A percentile compares a stretch with the other conserved stretches of the same genome.
Conservation (phyloP, 495 filamentous ascomycete genomes). For the Penicillium mononematosum region DNA sequence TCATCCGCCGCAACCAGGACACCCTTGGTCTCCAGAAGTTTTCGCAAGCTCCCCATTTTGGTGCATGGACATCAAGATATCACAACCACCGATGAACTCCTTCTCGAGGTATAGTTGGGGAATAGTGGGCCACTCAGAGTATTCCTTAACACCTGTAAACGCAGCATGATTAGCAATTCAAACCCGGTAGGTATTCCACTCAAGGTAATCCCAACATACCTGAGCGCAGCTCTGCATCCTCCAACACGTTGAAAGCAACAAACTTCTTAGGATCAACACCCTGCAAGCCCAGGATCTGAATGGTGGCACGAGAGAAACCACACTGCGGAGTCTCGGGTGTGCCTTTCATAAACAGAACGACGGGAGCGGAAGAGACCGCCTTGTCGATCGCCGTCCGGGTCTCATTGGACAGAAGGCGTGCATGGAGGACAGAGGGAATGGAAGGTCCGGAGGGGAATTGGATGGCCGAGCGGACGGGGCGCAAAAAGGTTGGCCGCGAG, state of each 20-base stretch:
- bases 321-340: slow-evolving; percentile 97
- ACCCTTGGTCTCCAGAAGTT: slow-evolving; percentile 84
- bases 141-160: slow-evolving; percentile 87
- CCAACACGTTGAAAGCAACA: slow-evolving; percentile 92
- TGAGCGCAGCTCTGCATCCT: slow-evolving; percentile 80
- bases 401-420: slow-evolving; percentile 73
- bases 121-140: slow-evolving; percentile 98
- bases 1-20: slow-evolving; percentile 64
- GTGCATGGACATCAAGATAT: slow-evolving; percentile 97
- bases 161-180: slow-evolving; percentile 4
- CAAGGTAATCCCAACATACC: slow-evolving; percentile 53
- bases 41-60: slow-evolving; percentile 92
- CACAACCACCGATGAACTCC: slow-evolving; percentile 95
- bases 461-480: slow-evolving; percentile 30
- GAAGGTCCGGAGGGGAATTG: slow-evolving; percentile 22
- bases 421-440: slow-evolving; percentile 31
- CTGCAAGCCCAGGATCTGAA: slow-evolving; percentile 91
- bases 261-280: slow-evolving; percentile 97
- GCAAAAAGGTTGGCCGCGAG: slow-evolving; percentile 29
- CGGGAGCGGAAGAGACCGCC: slow-evolving; percentile 77
- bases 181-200: not conserved
- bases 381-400: slow-evolving; percentile 81
- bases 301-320: slow-evolving; percentile 91
- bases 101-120: slow-evolving; percentile 93
- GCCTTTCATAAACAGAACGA: slow-evolving; percentile 98